A percentile compares a stretch with the other conserved stretches of the same genome.
These are phyloP conservation scores for Xylaria telfairii DNA, from an alignment of 495 filamentous ascomycete species.

Conservation along the genomic window DNA sequence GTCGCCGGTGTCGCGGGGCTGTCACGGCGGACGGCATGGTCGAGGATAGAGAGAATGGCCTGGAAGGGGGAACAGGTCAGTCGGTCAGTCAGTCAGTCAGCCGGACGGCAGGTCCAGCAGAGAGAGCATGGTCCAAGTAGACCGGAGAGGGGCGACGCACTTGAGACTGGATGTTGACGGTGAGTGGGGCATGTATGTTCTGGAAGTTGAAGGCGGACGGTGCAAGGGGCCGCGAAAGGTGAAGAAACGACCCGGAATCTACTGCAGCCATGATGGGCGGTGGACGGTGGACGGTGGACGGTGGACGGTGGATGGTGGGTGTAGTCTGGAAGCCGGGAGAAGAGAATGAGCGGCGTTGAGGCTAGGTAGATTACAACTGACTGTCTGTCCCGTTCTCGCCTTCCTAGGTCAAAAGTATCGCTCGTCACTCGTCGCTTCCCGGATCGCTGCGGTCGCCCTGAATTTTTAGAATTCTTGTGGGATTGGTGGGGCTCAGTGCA, in stretches of 20 bases:
- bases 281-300: not conserved
- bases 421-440: constrained; percentile 13
- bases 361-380: not conserved
- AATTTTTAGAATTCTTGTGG: constrained; percentile 31
- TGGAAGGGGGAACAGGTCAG: constrained; percentile 39
- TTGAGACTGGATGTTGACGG: constrained; percentile 93
- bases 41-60: constrained; percentile 96
- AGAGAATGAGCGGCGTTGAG: constrained; percentile 1
- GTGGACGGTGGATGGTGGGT: not conserved
- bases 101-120: too few species aligned
- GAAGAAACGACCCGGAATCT: constrained; percentile 80
- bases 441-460: constrained; percentile 5
- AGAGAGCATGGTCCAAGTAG: too few species aligned
- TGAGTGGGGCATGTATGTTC: constrained; percentile 84
- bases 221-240: constrained; percentile 90
- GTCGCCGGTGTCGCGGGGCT: constrained; percentile 78
- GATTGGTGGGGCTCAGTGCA: constrained; percentile 29
- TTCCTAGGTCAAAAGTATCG: constrained; percentile 9
- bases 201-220: constrained; percentile 77
- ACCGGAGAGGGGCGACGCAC: constrained; percentile 54
- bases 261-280: constrained; percentile 71
- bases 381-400: constrained; percentile 18
- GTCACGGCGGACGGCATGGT: constrained; percentile 93
- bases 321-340: constrained; percentile 12
- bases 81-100: not conserved